phyloP scores from a whole-genome alignment of 371 early-diverging fungal genomes.

The Syncephalastrum contaminatum region DNA sequence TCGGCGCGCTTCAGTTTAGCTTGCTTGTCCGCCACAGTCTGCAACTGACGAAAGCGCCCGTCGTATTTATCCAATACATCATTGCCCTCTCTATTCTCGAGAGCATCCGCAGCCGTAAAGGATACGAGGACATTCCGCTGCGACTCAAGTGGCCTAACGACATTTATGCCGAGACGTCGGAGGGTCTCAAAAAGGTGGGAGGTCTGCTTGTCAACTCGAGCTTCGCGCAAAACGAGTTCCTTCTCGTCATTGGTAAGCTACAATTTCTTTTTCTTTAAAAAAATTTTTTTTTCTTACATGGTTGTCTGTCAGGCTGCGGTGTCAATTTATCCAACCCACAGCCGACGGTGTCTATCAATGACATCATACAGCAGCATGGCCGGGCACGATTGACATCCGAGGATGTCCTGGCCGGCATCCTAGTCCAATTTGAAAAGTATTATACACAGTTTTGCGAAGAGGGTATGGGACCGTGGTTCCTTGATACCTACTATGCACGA shows the following conservation, averaged over 20 bases:
- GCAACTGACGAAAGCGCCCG: constrained; percentile 53
- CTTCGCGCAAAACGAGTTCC: constrained; percentile 65
- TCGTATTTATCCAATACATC: constrained; percentile 89
- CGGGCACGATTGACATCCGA: constrained; percentile 62
- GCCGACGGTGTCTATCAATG: constrained; percentile 86
- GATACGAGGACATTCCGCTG: constrained; percentile 78
- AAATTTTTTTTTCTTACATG: constrained; percentile 2
- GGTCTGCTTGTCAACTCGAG: constrained; percentile 86
- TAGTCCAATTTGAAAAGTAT: constrained; percentile 72
- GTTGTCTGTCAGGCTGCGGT: constrained; percentile 64
- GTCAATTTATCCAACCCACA: constrained; percentile 79
- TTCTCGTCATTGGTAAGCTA: constrained; percentile 76
- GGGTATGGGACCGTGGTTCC: constrained; percentile 74
- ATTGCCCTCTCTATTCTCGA: constrained; percentile 83
- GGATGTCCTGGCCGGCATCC: constrained; percentile 68
- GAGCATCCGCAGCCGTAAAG: constrained; percentile 65
- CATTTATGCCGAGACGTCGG: constrained; percentile 64
- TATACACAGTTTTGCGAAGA: constrained; percentile 65
- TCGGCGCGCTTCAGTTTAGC: constrained; percentile 89
- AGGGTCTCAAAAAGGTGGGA: constrained; percentile 73
- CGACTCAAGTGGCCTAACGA: constrained; percentile 98
- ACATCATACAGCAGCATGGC: constrained; percentile 63
- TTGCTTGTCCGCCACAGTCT: constrained; percentile 70
- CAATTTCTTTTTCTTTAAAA: background rate
- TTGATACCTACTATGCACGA: constrained; percentile 68